Conservation (phyloP, 208 protist genomes). For the Leptomonas pyrrhocoris region DNA sequence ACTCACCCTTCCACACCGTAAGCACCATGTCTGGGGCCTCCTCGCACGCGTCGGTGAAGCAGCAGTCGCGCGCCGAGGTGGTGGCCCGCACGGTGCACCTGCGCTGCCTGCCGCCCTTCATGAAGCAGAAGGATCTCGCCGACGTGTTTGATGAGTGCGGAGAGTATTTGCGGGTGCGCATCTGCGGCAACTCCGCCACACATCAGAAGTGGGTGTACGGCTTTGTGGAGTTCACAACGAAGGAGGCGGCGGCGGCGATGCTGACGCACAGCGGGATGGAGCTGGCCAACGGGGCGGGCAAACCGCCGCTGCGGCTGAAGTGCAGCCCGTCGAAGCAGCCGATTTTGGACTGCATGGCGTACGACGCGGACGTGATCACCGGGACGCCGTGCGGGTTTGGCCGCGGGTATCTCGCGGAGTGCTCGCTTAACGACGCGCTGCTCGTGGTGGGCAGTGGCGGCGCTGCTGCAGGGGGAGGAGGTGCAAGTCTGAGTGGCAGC, state of each 20-base stretch:
- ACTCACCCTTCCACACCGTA: background rate
- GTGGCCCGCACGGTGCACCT: conserved; percentile 62
- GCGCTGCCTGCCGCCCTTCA: conserved; percentile 50
- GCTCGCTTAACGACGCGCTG: conserved; percentile 58
- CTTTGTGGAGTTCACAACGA: conserved; percentile 62
- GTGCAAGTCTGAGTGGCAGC: too few relatives aligned
- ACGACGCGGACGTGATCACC: conserved; percentile 50
- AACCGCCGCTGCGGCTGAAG: conserved; percentile 62
- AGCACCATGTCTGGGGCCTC: conserved; percentile 10
- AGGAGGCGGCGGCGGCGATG: conserved; percentile 36
- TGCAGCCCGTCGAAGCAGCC: conserved; percentile 56
- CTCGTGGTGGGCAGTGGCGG: conserved; percentile 20
- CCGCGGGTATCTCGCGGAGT: conserved; percentile 35
- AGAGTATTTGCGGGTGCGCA: conserved; percentile 45
- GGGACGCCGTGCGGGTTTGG: conserved; percentile 52
- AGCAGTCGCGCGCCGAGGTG: conserved; percentile 23
- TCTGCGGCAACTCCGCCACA: conserved; percentile 48
- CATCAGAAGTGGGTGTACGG: conserved; percentile 68
- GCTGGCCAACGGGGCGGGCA: conserved; percentile 43
- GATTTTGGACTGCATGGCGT: conserved; percentile 61
- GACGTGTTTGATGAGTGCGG: conserved; percentile 50
- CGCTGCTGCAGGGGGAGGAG: background rate
- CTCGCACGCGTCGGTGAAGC: conserved; percentile 15
- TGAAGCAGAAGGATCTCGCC: conserved; percentile 55
- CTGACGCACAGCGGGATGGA: conserved; percentile 49